Percentiles rank a stretch among this genome's conserved stretches.
Conservation (phyloP, 2,329 filamentous ascomycete species). For the Penicillium occitanis region DNA sequence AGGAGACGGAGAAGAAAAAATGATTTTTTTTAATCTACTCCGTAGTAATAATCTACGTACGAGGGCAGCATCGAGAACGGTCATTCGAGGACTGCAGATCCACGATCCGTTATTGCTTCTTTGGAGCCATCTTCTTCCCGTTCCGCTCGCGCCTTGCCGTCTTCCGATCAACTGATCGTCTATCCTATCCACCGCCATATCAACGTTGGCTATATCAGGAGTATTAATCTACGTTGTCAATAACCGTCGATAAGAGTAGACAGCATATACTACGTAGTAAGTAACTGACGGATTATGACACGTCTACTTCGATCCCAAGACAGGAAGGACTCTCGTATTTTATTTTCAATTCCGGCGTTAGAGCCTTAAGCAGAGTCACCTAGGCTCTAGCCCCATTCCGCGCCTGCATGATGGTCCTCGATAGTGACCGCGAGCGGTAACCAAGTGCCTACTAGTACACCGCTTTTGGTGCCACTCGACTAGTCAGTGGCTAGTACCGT, state of each 20-base stretch:
- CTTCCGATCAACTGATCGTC: conserved; percentile 13
- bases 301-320: background rate
- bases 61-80: background rate
- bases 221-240: background rate
- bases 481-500: background rate
- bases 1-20: background rate
- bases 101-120: conserved; percentile 15
- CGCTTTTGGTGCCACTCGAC: conserved; percentile 15
- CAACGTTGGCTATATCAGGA: background rate
- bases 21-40: background rate
- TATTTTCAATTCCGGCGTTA: background rate
- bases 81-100: conserved; percentile 19
- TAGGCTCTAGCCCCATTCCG: conserved; percentile 11
- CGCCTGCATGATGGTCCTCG: conserved; percentile 15
- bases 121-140: conserved; percentile 17
- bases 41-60: background rate
- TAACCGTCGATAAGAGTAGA: background rate
- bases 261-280: too few relatives aligned
- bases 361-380: background rate
- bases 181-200: conserved; percentile 2
- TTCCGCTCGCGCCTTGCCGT: conserved; percentile 17
- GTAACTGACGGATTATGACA: background rate
- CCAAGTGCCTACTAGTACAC: conserved; percentile 12
- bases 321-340: background rate
- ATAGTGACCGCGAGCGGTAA: conserved; percentile 14